Evolutionary conservation across 768 basidiomycete species (phyloP), one percentile per base, ranked within the genome.

Genomic region (Nidularia pulvinata): DNA sequence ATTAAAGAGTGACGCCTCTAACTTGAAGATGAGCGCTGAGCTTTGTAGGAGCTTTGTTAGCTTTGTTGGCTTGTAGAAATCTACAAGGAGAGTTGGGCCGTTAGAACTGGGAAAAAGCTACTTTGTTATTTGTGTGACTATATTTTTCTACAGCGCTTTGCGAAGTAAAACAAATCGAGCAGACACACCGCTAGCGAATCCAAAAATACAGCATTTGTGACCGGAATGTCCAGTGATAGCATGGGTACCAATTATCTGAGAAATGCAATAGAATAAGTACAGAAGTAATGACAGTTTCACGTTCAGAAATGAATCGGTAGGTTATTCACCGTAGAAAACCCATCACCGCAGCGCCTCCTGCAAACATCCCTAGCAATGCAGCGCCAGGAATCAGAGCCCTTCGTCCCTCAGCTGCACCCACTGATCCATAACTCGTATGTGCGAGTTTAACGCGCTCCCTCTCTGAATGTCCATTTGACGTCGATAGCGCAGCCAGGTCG

Each of bases 401-500:
- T 4, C 13, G 11, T 11, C 39, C 39, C 39, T 42, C 39, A 11
- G 45, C 45, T n/a, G 14, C 45, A 46, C 22, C 22, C 45, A 46
- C 22, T 22, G 45, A 46, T 10, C 45, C 45, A n/a, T n/a, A 25
- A 25, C 45, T 46, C 45, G 77, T 79, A 37, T 76, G 73, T 35
- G 72, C 75, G 6, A 73, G 48, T 72, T 58, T 10, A 19, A 60
- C 42, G n/a, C 49, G 57, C 16, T 55, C 55, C 58, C 59, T 61
- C 16, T 68, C 71, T 36, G 59, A 61, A 48, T 72, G 70, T 2
- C 79, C 91, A 61, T 92, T 93, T 45, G 82, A 83, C 9, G 85
- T 89, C 44, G 81, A 80, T 49, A 93, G 64, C 6, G 79, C 79
- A 3, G 63, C 59, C 3, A 80, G 73, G 59, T 84, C 77, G 5